phyloP scores from a whole-genome alignment of 192 early-diverging fungal species.

The Mortierella hygrophila region DNA sequence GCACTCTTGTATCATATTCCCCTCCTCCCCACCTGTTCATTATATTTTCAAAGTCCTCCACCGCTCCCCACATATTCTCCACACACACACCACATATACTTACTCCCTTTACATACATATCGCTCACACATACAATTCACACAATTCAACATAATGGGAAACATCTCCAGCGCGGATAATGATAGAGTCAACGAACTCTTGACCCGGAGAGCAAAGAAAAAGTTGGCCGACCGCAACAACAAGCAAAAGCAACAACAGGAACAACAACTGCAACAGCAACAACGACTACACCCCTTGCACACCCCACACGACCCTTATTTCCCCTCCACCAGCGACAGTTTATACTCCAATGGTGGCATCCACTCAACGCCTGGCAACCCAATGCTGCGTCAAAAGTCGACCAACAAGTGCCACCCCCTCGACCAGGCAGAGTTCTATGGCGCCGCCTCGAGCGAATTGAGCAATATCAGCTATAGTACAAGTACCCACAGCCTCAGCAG shows the following conservation, averaged over 20 bases:
- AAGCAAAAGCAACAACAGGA: slow-evolving; percentile 31
- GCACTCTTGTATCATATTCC: neutral
- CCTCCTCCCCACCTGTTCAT: neutral
- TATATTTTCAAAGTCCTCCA: neutral
- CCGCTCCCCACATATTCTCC: slow-evolving; percentile 1
- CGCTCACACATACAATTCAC: neutral
- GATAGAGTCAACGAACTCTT: slow-evolving; percentile 45
- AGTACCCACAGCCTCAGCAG: neutral
- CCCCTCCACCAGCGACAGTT: neutral
- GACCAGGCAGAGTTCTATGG: slow-evolving; percentile 33
- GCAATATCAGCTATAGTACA: neutral
- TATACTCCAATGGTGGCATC: slow-evolving; percentile 6
- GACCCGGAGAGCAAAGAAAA: slow-evolving; percentile 37
- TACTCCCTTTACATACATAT: neutral
- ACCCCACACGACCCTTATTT: neutral
- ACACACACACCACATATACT: neutral
- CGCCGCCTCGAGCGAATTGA: neutral
- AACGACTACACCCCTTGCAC: neutral
- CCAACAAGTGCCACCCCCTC: slow-evolving; percentile 23
- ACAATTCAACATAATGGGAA: slow-evolving; percentile 24
- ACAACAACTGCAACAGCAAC: slow-evolving; percentile 28
- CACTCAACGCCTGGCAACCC: neutral
- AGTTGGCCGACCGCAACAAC: slow-evolving; percentile 16
- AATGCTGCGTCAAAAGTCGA: slow-evolving; percentile 33
- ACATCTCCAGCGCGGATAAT: slow-evolving; percentile 49